Evolutionary conservation across 164 flowering plant genomes (phyloP).

Genomic region (Protea cynaroides): DNA sequence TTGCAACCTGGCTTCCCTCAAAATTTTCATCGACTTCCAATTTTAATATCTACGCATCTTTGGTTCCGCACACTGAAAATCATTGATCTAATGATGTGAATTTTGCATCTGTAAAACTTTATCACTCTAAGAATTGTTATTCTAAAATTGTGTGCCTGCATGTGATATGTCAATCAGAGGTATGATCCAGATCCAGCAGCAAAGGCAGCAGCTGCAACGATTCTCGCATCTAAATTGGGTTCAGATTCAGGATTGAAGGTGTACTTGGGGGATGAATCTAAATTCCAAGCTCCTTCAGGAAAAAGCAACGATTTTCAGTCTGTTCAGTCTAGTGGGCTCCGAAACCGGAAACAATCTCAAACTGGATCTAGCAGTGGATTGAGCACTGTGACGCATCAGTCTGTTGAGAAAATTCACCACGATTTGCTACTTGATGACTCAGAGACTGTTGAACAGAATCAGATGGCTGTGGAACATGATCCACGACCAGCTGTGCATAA

Average conservation of each 20-base stretch:
- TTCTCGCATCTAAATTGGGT: slow-evolving; percentile 87
- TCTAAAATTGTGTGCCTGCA: background rate
- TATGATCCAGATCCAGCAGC: slow-evolving; percentile 96
- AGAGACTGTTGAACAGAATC: slow-evolving; percentile 22
- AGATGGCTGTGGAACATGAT: slow-evolving; percentile 47
- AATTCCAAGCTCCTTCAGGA: slow-evolving; percentile 32
- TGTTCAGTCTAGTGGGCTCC: slow-evolving; percentile 59
- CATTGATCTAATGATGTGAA: background rate
- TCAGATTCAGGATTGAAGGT: slow-evolving; percentile 94
- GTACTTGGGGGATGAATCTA: slow-evolving; percentile 51
- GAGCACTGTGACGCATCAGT: slow-evolving; percentile 23
- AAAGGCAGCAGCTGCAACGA: slow-evolving; percentile 92
- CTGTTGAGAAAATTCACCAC: slow-evolving; percentile 29
- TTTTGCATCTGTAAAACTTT: background rate
- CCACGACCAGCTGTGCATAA: slow-evolving; percentile 30
- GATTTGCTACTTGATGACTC: slow-evolving; percentile 21
- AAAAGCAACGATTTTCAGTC: slow-evolving; percentile 68
- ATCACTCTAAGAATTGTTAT: background rate
- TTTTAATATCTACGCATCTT: background rate
- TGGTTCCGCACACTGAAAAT: background rate
- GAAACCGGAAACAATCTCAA: slow-evolving; percentile 55
- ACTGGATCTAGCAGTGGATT: slow-evolving; percentile 44
- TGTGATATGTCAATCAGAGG: slow-evolving; percentile 46
- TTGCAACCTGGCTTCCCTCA: background rate
- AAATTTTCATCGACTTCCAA: too few species aligned